phyloP scores from a whole-genome alignment of 2,329 filamentous ascomycete species.

The Cladophialophora yegresii region DNA sequence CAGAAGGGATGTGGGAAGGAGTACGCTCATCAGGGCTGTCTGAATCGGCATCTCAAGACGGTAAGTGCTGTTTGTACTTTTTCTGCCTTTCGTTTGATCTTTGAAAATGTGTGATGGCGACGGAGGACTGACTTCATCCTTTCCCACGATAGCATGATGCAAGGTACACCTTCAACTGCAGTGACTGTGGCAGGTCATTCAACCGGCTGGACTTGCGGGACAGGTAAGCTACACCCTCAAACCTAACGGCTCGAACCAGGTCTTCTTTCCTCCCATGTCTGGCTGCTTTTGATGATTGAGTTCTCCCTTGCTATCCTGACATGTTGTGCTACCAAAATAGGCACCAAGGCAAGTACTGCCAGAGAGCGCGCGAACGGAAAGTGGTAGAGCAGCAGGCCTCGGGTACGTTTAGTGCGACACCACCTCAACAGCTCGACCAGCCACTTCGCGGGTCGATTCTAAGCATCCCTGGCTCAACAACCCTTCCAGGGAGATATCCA shows the following conservation, averaged over 20 bases:
- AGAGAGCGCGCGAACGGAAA: background rate
- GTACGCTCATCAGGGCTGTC: constrained; percentile 7
- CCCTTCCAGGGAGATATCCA: background rate
- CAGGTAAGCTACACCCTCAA: constrained; percentile 9
- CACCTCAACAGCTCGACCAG: background rate
- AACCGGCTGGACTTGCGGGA: constrained; percentile 20
- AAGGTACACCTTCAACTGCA: constrained; percentile 8
- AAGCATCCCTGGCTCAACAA: too few relatives aligned
- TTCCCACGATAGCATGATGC: constrained; percentile 7
- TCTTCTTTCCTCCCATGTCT: background rate
- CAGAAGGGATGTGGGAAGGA: constrained; percentile 17
- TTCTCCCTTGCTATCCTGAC: background rate
- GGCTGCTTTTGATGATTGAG: background rate
- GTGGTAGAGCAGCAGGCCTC: background rate
- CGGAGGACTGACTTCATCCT: background rate
- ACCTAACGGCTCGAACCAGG: too few relatives aligned
- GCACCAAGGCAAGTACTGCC: constrained; percentile 10
- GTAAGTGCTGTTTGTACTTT: constrained; percentile 7
- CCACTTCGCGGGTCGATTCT: too few relatives aligned
- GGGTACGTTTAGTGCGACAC: background rate
- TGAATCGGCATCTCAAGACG: constrained; percentile 23
- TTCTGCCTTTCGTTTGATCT: background rate
- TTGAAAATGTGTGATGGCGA: background rate
- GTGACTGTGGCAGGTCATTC: constrained; percentile 15
- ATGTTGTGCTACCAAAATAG: background rate